Evolutionary conservation across 352 stramenopile genomes (phyloP).

Genomic region (Globisporangium mamillatum): DNA sequence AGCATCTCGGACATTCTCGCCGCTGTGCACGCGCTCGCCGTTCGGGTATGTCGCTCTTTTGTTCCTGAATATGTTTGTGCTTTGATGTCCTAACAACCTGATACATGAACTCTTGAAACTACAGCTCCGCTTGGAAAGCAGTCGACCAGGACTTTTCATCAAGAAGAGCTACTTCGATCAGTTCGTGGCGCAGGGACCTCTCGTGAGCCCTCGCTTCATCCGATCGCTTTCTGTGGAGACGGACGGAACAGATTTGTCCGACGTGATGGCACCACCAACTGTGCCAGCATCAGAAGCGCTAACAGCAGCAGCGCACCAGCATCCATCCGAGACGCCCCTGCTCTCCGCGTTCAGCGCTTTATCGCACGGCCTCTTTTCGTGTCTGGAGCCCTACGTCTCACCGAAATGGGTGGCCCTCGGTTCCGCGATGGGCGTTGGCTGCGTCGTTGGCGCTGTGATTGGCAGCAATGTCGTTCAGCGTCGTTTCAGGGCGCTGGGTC

Average conservation of each 20-base stretch:
- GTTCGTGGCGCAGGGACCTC: slow-evolving; percentile 18
- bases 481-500: slow-evolving; percentile 7
- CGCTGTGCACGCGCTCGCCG: slow-evolving; percentile 46
- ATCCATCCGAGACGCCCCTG: not conserved
- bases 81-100: not conserved
- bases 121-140: slow-evolving; percentile 24
- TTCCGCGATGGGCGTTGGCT: slow-evolving; percentile 27
- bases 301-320: not conserved
- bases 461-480: slow-evolving; percentile 3
- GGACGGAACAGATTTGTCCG: slow-evolving; percentile 10
- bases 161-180: slow-evolving; percentile 19
- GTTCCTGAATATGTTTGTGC: not conserved
- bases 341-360: not conserved
- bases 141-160: slow-evolving; percentile 2
- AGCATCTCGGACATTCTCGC: slow-evolving; percentile 50
- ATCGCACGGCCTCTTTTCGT: not conserved
- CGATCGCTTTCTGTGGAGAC: slow-evolving; percentile 23
- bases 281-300: not conserved
- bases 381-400: slow-evolving; percentile 7
- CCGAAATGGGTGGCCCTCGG: slow-evolving; percentile 29
- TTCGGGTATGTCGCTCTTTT: slow-evolving; percentile 33
- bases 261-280: slow-evolving; percentile 5
- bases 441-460: slow-evolving; percentile 30
- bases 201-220: slow-evolving; percentile 25
- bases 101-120: not conserved